phyloP scores from a whole-genome alignment of 768 basidiomycete genomes.

The Termitomyces sp. region DNA sequence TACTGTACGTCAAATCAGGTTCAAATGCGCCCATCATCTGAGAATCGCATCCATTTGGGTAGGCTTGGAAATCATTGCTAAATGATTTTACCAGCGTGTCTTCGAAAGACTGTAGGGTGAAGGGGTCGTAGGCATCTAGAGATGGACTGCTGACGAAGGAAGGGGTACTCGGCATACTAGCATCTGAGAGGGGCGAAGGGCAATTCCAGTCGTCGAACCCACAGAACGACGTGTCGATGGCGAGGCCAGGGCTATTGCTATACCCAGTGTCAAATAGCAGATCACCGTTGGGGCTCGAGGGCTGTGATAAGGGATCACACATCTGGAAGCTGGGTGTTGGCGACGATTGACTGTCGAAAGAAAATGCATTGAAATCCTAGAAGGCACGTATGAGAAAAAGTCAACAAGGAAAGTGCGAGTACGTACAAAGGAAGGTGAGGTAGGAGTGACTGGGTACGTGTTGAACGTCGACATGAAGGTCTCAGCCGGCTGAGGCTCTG shows the following conservation, averaged over 20 bases:
- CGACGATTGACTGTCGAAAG: slow-evolving; percentile 35
- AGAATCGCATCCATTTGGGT: slow-evolving; percentile 14
- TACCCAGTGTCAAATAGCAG: slow-evolving; percentile 7
- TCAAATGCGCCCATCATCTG: slow-evolving; percentile 14
- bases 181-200: slow-evolving; percentile 33
- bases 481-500: slow-evolving; percentile 22
- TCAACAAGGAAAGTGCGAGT: slow-evolving; percentile 1
- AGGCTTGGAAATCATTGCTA: slow-evolving; percentile 17
- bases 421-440: slow-evolving; percentile 49
- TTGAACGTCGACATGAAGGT: slow-evolving; percentile 29
- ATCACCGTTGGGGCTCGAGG: slow-evolving; percentile 14
- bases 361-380: slow-evolving; percentile 41
- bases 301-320: slow-evolving; percentile 21
- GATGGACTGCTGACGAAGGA: slow-evolving; percentile 25
- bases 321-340: slow-evolving; percentile 24
- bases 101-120: slow-evolving; percentile 26
- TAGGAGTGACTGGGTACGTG: slow-evolving; percentile 27
- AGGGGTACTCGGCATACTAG: slow-evolving; percentile 39
- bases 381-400: neutral
- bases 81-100: slow-evolving; percentile 25
- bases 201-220: slow-evolving; percentile 36
- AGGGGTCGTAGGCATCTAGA: slow-evolving; percentile 23
- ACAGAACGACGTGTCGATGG: slow-evolving; percentile 35
- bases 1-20: slow-evolving; percentile 15
- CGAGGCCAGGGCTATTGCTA: slow-evolving; percentile 22